Percentiles rank a stretch among this genome's conserved stretches.
phyloP scores from a whole-genome alignment of 257 asterid genomes.

The Solanum commersonii region DNA sequence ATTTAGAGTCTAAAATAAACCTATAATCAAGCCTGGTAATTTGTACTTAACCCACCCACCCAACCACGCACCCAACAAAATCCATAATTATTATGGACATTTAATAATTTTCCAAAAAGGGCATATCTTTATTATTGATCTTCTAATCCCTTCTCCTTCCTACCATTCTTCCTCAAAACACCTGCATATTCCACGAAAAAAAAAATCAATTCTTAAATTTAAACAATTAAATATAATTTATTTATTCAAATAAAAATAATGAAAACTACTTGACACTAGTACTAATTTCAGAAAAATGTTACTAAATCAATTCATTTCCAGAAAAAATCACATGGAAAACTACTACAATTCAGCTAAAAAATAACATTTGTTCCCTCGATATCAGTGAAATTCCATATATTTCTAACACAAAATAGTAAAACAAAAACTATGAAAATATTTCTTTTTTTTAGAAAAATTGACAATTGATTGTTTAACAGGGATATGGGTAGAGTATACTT shows the following conservation, averaged over 20 bases:
- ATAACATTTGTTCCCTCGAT: neutral
- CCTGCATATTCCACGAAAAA: slow-evolving; percentile 13
- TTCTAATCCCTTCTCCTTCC: slow-evolving; percentile 28
- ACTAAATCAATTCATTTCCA: neutral
- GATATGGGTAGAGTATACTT: too few relatives aligned
- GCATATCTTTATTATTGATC: slow-evolving; percentile 12
- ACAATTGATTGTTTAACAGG: neutral
- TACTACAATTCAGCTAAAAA: neutral
- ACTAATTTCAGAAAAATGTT: neutral
- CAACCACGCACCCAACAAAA: neutral
- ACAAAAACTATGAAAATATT: neutral
- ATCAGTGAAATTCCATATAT: neutral
- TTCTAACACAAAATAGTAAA: neutral
- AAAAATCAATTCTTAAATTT: neutral
- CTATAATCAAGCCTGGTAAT: slow-evolving; percentile 1
- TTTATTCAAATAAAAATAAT: neutral
- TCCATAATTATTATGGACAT: neutral
- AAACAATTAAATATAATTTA: neutral
- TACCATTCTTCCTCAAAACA: slow-evolving; percentile 12
- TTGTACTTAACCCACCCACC: neutral
- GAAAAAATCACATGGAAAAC: neutral
- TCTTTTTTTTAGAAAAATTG: neutral
- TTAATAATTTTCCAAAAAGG: neutral
- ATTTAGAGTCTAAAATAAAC: neutral
- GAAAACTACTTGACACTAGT: neutral